Evolutionary conservation across 805 yeast genomes (phyloP).

Genomic region (Wickerhamiella galacta): DNA sequence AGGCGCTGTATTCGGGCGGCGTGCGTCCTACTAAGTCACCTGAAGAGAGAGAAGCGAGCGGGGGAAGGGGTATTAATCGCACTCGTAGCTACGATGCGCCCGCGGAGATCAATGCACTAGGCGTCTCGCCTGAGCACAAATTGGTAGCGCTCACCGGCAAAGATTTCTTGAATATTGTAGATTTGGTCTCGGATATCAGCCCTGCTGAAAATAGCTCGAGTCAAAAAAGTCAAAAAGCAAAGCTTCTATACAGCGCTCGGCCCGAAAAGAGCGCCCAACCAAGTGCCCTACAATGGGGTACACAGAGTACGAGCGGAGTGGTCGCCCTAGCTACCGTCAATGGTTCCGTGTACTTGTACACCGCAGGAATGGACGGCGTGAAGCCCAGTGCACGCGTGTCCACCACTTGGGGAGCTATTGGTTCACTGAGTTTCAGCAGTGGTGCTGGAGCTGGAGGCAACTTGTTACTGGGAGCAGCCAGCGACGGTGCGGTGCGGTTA

Average conservation of each 20-base stretch:
- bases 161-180: slow-evolving; percentile 11
- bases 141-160: slow-evolving; percentile 18
- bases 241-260: too few species aligned
- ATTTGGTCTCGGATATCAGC: too few species aligned
- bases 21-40: slow-evolving; percentile 1
- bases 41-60: slow-evolving; percentile 1
- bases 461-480: slow-evolving; percentile 54
- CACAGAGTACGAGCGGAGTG: slow-evolving; percentile 10
- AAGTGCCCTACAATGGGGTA: slow-evolving; percentile 22
- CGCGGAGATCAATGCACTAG: slow-evolving; percentile 17
- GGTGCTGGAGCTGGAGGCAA: slow-evolving; percentile 26
- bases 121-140: slow-evolving; percentile 13
- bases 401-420: slow-evolving; percentile 8
- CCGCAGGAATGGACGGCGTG: not conserved
- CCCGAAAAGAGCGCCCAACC: slow-evolving; percentile 18
- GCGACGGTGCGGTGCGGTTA: slow-evolving; percentile 55
- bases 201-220: too few species aligned
- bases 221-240: too few species aligned
- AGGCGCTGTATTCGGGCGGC: slow-evolving; percentile 12
- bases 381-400: not conserved
- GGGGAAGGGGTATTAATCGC: not conserved
- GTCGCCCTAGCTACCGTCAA: slow-evolving; percentile 4
- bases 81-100: slow-evolving; percentile 4
- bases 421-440: slow-evolving; percentile 5
- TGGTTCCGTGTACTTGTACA: not conserved